These are phyloP conservation scores for Debaryomyces tyrocola DNA, from an alignment of 805 yeast genomes.

Conservation along the genomic window DNA sequence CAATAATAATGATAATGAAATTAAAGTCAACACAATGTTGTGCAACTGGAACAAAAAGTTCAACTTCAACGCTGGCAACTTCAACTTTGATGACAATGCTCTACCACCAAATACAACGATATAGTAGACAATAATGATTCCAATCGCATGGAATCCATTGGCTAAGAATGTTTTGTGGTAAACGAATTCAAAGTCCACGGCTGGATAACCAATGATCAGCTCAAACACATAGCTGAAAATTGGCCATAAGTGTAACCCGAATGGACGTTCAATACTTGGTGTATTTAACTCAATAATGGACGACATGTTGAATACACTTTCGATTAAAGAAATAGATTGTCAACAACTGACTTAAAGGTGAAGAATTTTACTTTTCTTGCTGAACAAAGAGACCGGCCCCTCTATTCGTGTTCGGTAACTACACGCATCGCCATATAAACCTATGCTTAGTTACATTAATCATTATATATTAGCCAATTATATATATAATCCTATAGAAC, in stretches of 20 bases:
- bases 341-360: background rate
- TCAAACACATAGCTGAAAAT: constrained; percentile 53
- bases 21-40: constrained; percentile 69
- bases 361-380: background rate
- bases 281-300: constrained; percentile 23
- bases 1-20: constrained; percentile 64
- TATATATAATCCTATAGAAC: background rate
- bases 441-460: background rate
- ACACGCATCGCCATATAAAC: background rate
- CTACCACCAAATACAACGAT: constrained; percentile 68
- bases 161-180: constrained; percentile 69
- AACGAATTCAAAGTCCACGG: constrained; percentile 65
- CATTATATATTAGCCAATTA: background rate
- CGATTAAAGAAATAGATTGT: background rate
- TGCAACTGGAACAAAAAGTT: constrained; percentile 81
- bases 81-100: constrained; percentile 49
- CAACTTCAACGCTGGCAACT: constrained; percentile 68
- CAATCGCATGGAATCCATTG: constrained; percentile 54
- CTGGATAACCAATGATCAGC: constrained; percentile 52
- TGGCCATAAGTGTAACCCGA: constrained; percentile 68
- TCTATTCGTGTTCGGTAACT: background rate
- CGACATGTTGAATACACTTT: constrained; percentile 3
- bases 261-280: constrained; percentile 48
- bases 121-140: constrained; percentile 42
- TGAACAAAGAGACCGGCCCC: background rate